A percentile compares a stretch with the other conserved stretches of the same genome.
Evolutionary conservation across 139 green algal species (phyloP).

Genomic region (Parachlorella kessleri): DNA sequence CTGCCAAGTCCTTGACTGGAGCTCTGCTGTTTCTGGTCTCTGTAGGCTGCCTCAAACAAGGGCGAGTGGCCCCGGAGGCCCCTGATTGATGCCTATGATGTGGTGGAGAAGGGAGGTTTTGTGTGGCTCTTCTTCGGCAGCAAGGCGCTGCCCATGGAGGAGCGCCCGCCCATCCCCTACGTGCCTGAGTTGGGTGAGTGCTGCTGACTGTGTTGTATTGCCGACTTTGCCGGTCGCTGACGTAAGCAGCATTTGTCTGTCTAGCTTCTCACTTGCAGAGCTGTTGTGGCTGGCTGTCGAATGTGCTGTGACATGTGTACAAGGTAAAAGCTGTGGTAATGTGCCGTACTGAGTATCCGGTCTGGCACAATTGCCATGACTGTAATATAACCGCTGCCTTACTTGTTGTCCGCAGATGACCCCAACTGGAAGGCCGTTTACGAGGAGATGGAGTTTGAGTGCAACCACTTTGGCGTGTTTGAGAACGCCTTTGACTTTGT

Average conservation of each 20-base stretch:
- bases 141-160: slow-evolving; percentile 63
- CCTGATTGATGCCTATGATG: slow-evolving; percentile 62
- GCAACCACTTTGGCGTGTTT: slow-evolving; percentile 74
- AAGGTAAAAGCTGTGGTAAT: too few species aligned
- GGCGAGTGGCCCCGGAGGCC: slow-evolving; percentile 60
- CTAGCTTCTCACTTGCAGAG: neutral
- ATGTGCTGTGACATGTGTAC: too few species aligned
- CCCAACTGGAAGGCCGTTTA: slow-evolving; percentile 73
- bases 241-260: too few species aligned
- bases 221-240: too few species aligned
- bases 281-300: neutral
- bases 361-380: too few species aligned
- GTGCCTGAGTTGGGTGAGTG: slow-evolving; percentile 63
- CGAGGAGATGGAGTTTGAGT: slow-evolving; percentile 63
- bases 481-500: slow-evolving; percentile 92
- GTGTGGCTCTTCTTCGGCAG: slow-evolving; percentile 85
- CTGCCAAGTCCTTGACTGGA: too few species aligned
- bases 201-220: too few species aligned
- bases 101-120: slow-evolving; percentile 79
- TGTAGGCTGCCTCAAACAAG: slow-evolving; percentile 44
- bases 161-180: slow-evolving; percentile 76
- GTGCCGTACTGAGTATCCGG: too few species aligned
- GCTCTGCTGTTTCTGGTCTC: neutral
- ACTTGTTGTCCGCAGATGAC: slow-evolving; percentile 57
- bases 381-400: too few species aligned